A percentile compares a stretch with the other conserved stretches of the same genome.
phyloP scores from a whole-genome alignment of 1,284 basidiomycete genomes.

The Anthracocystis setariae region DNA sequence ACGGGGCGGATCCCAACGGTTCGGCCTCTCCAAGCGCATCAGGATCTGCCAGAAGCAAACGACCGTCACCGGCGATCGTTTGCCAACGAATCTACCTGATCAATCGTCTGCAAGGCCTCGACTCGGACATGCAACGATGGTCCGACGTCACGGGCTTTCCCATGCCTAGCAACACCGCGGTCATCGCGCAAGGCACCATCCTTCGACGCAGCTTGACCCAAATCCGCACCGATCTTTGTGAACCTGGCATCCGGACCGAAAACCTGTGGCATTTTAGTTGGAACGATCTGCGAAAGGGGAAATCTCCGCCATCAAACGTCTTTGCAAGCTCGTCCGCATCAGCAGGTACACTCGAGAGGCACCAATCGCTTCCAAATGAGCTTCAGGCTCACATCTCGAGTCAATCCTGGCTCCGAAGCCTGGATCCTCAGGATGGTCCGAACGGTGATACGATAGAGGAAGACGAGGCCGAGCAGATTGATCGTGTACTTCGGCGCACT shows the following conservation, averaged over 20 bases:
- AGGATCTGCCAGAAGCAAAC: neutral
- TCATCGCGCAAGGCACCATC: constrained; percentile 42
- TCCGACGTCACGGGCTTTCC: constrained; percentile 35
- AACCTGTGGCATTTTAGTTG: constrained; percentile 44
- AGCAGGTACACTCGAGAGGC: neutral
- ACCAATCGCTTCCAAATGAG: neutral
- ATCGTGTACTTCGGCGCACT: constrained; percentile 15
- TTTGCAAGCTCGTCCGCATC: constrained; percentile 1
- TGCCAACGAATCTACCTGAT: constrained; percentile 42
- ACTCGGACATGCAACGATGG: constrained; percentile 39
- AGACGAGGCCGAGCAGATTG: constrained; percentile 22
- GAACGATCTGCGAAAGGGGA: constrained; percentile 18
- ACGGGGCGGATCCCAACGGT: too few species aligned
- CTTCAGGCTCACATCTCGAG: constrained; percentile 28
- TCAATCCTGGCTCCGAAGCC: constrained; percentile 33
- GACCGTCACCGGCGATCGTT: constrained; percentile 26
- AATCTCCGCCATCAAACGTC: neutral
- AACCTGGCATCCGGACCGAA: constrained; percentile 42
- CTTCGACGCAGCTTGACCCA: constrained; percentile 31
- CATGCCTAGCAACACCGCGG: constrained; percentile 33
- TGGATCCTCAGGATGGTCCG: constrained; percentile 1
- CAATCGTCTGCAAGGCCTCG: constrained; percentile 45
- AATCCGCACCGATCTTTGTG: constrained; percentile 39
- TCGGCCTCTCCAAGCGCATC: neutral
- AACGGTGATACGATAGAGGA: neutral